Conservation (phyloP, 805 yeast genomes). For the Candida pseudofarinosa region DNA sequence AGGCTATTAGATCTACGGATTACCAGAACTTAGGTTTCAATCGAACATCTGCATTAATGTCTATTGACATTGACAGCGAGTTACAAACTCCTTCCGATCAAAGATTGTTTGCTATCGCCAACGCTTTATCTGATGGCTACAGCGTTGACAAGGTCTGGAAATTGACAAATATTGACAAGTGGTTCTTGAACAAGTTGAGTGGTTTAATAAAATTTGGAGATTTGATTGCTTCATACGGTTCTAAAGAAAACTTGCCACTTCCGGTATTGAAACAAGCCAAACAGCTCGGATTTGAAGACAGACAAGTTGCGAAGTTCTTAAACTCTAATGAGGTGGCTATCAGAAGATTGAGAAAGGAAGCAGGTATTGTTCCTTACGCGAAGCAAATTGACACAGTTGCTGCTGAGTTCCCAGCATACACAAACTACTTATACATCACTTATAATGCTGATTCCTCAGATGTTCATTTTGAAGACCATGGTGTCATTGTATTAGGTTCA, state of each 20-base stretch:
- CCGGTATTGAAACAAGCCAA: slow-evolving; percentile 75
- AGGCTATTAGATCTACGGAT: slow-evolving; percentile 94
- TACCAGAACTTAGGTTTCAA: slow-evolving; percentile 94
- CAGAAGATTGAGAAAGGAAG: slow-evolving; percentile 82
- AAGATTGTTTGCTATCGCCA: slow-evolving; percentile 93
- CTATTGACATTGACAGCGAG: slow-evolving; percentile 88
- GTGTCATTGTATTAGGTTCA: slow-evolving; percentile 93
- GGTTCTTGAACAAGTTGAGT: slow-evolving; percentile 89
- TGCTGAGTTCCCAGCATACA: slow-evolving; percentile 96
- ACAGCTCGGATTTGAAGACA: slow-evolving; percentile 94
- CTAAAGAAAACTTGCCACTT: slow-evolving; percentile 60
- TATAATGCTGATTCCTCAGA: slow-evolving; percentile 90
- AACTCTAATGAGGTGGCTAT: slow-evolving; percentile 90
- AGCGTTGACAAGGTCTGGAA: slow-evolving; percentile 89
- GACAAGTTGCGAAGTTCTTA: slow-evolving; percentile 88
- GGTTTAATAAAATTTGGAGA: slow-evolving; percentile 70
- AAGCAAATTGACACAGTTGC: slow-evolving; percentile 98
- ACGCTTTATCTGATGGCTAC: slow-evolving; percentile 85
- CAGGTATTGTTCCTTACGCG: slow-evolving; percentile 85
- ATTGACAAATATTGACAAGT: slow-evolving; percentile 87
- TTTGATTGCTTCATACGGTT: slow-evolving; percentile 52
- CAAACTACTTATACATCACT: slow-evolving; percentile 92
- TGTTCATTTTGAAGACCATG: slow-evolving; percentile 84
- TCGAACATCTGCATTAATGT: slow-evolving; percentile 78
- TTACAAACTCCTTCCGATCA: slow-evolving; percentile 97